Conservation (phyloP, 1,284 basidiomycete species). For the Apiotrichum montevideense region DNA sequence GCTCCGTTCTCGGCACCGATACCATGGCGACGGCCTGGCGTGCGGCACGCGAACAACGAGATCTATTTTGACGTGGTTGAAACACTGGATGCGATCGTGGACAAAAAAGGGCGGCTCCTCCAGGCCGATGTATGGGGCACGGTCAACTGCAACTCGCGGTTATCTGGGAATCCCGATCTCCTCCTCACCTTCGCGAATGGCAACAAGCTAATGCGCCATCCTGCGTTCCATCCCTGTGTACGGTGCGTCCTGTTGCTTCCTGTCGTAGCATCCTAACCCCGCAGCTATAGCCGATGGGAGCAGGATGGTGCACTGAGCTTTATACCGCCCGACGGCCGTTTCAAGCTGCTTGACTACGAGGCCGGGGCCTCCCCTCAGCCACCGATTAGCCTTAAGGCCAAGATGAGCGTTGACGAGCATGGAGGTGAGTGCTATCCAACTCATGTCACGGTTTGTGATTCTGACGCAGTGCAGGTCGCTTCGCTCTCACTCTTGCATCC, state of each 20-base stretch:
- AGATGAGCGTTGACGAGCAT: slow-evolving; percentile 56
- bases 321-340: slow-evolving; percentile 88
- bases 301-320: slow-evolving; percentile 78
- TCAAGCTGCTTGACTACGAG: slow-evolving; percentile 79
- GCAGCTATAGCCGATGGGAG: slow-evolving; percentile 70
- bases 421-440: slow-evolving; percentile 52
- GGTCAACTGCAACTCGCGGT: slow-evolving; percentile 70
- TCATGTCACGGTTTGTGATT: not conserved
- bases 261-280: not conserved
- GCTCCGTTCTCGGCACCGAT: slow-evolving; percentile 85
- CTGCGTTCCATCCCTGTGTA: slow-evolving; percentile 85
- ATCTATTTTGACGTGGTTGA: slow-evolving; percentile 90
- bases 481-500: slow-evolving; percentile 66
- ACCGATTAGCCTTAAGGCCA: slow-evolving; percentile 61
- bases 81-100: slow-evolving; percentile 73
- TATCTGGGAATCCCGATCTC: slow-evolving; percentile 83
- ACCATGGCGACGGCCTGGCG: slow-evolving; percentile 82
- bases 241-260: slow-evolving; percentile 53
- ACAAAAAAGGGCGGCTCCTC: slow-evolving; percentile 71
- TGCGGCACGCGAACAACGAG: slow-evolving; percentile 84
- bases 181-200: slow-evolving; percentile 68
- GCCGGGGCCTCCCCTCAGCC: slow-evolving; percentile 52
- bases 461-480: slow-evolving; percentile 53
- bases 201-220: slow-evolving; percentile 64
- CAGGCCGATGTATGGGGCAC: slow-evolving; percentile 70